phyloP scores from a whole-genome alignment of 768 basidiomycete genomes.

The Auricularia cornea region DNA sequence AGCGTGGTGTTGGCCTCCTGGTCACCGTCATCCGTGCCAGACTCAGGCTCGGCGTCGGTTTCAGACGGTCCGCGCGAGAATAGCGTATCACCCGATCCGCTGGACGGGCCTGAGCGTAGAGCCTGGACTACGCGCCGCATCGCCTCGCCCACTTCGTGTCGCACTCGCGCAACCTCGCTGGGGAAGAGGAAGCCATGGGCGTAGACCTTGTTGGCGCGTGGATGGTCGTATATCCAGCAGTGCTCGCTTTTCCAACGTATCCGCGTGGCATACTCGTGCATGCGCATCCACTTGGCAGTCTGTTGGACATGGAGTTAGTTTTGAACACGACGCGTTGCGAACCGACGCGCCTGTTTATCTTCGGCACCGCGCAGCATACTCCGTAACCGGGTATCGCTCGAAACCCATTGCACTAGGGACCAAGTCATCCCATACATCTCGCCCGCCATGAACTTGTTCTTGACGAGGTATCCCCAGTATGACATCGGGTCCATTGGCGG shows the following conservation, averaged over 20 bases:
- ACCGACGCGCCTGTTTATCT: conserved; percentile 58
- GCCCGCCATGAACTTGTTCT: conserved; percentile 91
- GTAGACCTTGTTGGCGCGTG: conserved; percentile 86
- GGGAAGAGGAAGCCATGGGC: conserved; percentile 95
- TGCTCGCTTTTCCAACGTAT: conserved; percentile 88
- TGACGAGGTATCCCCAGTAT: conserved; percentile 87
- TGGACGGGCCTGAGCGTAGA: not conserved
- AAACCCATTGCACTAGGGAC: conserved; percentile 80
- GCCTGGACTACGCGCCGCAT: conserved; percentile 20
- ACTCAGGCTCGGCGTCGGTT: conserved; percentile 2
- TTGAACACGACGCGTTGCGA: not conserved
- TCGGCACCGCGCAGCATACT: conserved; percentile 71
- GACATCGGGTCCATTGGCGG: conserved; percentile 54
- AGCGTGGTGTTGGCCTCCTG: not conserved
- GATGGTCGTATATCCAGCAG: conserved; percentile 99
- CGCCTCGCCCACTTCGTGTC: conserved; percentile 24
- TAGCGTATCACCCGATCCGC: not conserved
- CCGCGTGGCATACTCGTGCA: conserved; percentile 69
- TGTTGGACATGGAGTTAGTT: not conserved
- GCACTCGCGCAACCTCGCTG: conserved; percentile 68
- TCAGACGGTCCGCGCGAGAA: not conserved
- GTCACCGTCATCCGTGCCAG: not conserved
- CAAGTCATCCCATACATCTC: conserved; percentile 88
- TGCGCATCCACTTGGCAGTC: conserved; percentile 83
- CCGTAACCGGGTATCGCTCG: conserved; percentile 63